Conservation (phyloP, 2,329 filamentous ascomycete genomes). For the Cladosporium sp. region DNA sequence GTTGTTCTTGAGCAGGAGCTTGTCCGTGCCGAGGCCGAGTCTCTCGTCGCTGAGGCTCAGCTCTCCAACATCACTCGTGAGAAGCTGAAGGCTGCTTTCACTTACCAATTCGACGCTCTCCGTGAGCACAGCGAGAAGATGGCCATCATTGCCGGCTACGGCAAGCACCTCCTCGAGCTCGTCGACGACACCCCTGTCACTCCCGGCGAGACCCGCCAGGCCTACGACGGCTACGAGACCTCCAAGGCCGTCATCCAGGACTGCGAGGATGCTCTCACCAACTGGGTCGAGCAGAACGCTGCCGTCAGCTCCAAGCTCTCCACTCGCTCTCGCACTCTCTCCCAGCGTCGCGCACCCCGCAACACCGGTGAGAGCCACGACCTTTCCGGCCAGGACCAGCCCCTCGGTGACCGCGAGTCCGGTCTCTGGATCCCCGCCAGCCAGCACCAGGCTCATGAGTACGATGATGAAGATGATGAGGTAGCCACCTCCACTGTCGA, state of each 20-base stretch:
- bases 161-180: slow-evolving; percentile 96
- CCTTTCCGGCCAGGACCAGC: slow-evolving; percentile 78
- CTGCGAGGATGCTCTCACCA: slow-evolving; percentile 94
- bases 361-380: slow-evolving; percentile 74
- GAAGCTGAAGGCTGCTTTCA: slow-evolving; percentile 98
- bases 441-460: slow-evolving; percentile 62
- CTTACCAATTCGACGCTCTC: slow-evolving; percentile 96
- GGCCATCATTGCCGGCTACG: slow-evolving; percentile 94
- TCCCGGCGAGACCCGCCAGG: slow-evolving; percentile 90
- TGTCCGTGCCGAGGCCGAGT: slow-evolving; percentile 96
- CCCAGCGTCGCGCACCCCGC: slow-evolving; percentile 73
- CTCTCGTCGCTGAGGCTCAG: slow-evolving; percentile 96
- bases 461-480: slow-evolving; percentile 67
- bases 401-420: slow-evolving; percentile 72
- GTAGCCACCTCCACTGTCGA: slow-evolving; percentile 53
- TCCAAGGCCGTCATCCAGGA: slow-evolving; percentile 99
- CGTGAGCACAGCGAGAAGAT: slow-evolving; percentile 98
- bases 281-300: slow-evolving; percentile 92
- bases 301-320: slow-evolving; percentile 86
- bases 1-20: slow-evolving; percentile 98
- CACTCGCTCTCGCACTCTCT: slow-evolving; percentile 81
- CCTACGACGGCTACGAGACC: slow-evolving; percentile 97
- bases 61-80: slow-evolving; percentile 99
- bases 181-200: slow-evolving; percentile 97
- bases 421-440: slow-evolving; percentile 78